These are phyloP conservation scores for Globisporangium lucens DNA, from an alignment of 352 stramenopile species.

Conservation along the genomic window DNA sequence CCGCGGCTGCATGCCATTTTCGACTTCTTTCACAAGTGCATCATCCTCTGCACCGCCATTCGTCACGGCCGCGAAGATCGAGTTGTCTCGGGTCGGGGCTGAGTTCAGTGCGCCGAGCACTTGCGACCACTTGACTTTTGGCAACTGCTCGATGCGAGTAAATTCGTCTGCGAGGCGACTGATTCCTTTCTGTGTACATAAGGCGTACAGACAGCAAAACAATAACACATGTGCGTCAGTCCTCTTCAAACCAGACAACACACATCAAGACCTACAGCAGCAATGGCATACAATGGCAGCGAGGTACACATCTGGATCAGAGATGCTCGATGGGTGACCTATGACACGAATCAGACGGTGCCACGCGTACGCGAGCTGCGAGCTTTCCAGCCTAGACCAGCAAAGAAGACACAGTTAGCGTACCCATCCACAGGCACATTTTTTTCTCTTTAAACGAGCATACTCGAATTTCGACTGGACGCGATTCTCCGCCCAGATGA, in stretches of 20 bases:
- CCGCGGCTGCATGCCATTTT: conserved; percentile 33
- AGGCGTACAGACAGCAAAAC: not conserved
- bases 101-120: conserved; percentile 67
- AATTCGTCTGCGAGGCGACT: conserved; percentile 77
- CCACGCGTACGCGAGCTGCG: conserved; percentile 79
- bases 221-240: not conserved
- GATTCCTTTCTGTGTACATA: conserved; percentile 58
- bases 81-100: conserved; percentile 35
- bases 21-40: conserved; percentile 21
- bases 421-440: not conserved
- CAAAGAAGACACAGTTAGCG: not conserved
- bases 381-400: conserved; percentile 44
- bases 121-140: conserved; percentile 70
- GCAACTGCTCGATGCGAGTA: conserved; percentile 59
- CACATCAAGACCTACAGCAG: not conserved
- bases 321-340: conserved; percentile 76
- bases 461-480: conserved; percentile 67
- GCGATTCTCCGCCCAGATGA: conserved; percentile 68
- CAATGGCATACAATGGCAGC: conserved; percentile 49
- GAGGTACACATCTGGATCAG: conserved; percentile 82
- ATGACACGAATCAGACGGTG: conserved; percentile 82
- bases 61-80: conserved; percentile 42
- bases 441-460: not conserved
- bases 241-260: not conserved
- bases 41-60: conserved; percentile 30